These are phyloP conservation scores for Flaveria linearis DNA, from an alignment of 129 eudicot genomes.

Conservation along the genomic window DNA sequence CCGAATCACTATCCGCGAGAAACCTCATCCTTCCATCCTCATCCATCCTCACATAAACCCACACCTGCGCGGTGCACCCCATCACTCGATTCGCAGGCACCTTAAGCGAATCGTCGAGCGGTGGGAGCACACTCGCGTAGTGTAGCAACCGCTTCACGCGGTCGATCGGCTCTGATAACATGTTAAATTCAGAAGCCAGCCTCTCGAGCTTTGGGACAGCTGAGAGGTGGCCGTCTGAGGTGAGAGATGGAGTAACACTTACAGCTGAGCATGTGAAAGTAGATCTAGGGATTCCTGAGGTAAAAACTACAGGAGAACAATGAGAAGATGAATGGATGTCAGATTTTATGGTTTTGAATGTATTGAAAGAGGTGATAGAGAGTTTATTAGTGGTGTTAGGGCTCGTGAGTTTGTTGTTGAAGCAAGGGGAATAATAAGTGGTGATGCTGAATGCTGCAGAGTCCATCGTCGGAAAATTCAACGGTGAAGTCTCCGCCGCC, in stretches of 20 bases:
- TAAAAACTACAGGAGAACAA: not conserved
- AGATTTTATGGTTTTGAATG: conserved; percentile 26
- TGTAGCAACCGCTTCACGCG: conserved; percentile 60
- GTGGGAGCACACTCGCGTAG: conserved; percentile 46
- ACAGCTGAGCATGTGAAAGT: conserved; percentile 42
- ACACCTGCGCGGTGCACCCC: conserved; percentile 97
- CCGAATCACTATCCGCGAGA: conserved; percentile 86
- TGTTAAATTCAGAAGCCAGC: conserved; percentile 57
- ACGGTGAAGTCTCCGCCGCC: not conserved
- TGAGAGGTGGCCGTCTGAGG: conserved; percentile 34
- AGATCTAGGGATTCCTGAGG: conserved; percentile 14
- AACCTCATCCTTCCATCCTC: conserved; percentile 53
- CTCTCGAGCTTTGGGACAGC: conserved; percentile 41
- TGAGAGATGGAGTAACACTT: conserved; percentile 39
- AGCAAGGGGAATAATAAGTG: conserved; percentile 29
- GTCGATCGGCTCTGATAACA: conserved; percentile 51
- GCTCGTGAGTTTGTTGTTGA: conserved; percentile 30
- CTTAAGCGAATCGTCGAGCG: conserved; percentile 41
- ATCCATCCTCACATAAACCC: conserved; percentile 64
- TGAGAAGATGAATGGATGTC: conserved; percentile 1
- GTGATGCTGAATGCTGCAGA: conserved; percentile 23
- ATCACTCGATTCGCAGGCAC: conserved; percentile 61
- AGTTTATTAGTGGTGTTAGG: conserved; percentile 28
- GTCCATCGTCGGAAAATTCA: conserved; percentile 1
- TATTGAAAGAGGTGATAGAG: conserved; percentile 6